phyloP scores from a whole-genome alignment of 345 rosid genomes.

The Salix udensis region DNA sequence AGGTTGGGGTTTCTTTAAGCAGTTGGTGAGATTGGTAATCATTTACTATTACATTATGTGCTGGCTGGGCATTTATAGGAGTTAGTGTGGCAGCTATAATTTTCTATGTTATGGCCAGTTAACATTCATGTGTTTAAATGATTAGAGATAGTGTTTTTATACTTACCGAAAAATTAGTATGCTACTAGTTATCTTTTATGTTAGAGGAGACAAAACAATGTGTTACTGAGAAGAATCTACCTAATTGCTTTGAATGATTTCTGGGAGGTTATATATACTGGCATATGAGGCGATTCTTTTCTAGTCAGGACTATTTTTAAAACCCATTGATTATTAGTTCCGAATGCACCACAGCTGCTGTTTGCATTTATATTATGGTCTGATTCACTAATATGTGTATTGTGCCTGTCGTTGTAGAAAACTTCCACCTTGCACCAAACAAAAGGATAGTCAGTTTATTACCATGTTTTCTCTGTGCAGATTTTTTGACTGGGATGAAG shows the following conservation, averaged over 20 bases:
- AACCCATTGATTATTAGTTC: neutral
- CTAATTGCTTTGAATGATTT: neutral
- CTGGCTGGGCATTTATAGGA: neutral
- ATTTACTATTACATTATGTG: neutral
- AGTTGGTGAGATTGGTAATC: neutral
- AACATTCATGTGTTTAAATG: neutral
- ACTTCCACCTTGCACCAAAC: neutral
- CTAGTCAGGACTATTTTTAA: neutral
- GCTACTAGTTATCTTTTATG: neutral
- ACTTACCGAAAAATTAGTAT: neutral
- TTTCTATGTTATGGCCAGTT: neutral
- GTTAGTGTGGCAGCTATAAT: neutral
- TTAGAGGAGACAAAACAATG: neutral
- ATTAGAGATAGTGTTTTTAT: neutral
- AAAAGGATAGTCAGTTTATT: neutral
- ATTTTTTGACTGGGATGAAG: conserved; percentile 64
- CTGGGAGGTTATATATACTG: neutral
- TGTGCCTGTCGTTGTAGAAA: neutral
- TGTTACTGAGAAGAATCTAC: neutral
- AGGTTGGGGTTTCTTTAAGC: neutral
- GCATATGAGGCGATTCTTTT: neutral
- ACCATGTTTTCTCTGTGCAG: conserved; percentile 31
- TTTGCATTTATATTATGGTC: neutral
- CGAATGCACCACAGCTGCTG: neutral
- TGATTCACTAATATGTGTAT: neutral